These are phyloP conservation scores for Aspergillus neotritici DNA, from an alignment of 2,329 filamentous ascomycete genomes.

Conservation along the genomic window DNA sequence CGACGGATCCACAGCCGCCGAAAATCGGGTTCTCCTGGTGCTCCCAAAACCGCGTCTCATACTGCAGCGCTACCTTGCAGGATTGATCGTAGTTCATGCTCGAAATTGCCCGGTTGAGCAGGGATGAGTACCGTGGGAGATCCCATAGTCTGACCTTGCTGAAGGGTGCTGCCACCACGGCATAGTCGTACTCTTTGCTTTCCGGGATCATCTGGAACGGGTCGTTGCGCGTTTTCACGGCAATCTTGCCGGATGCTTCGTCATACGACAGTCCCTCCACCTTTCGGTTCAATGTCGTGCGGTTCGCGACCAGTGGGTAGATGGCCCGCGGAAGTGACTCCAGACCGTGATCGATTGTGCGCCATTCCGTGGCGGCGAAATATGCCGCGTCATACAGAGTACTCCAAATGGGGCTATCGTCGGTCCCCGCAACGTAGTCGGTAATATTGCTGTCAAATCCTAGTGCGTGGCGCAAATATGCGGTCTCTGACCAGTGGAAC, in stretches of 20 bases:
- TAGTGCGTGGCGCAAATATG: slow-evolving; percentile 56
- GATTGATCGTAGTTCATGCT: slow-evolving; percentile 47
- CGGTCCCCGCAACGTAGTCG: slow-evolving; percentile 46
- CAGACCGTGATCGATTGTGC: slow-evolving; percentile 59
- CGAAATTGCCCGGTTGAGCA: slow-evolving; percentile 45
- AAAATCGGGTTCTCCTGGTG: slow-evolving; percentile 52
- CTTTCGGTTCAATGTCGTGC: slow-evolving; percentile 52
- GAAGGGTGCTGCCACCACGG: slow-evolving; percentile 61
- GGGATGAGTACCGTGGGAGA: slow-evolving; percentile 50
- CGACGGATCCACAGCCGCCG: slow-evolving; percentile 46
- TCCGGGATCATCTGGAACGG: slow-evolving; percentile 38
- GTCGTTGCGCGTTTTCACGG: slow-evolving; percentile 50
- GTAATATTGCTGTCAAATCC: slow-evolving; percentile 51
- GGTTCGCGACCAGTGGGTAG: slow-evolving; percentile 54
- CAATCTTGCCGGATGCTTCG: slow-evolving; percentile 48
- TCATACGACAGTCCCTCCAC: slow-evolving; percentile 55
- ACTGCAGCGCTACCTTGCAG: slow-evolving; percentile 61
- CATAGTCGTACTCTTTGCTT: slow-evolving; percentile 58
- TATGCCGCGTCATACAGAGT: slow-evolving; percentile 54
- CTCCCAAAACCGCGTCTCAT: slow-evolving; percentile 59
- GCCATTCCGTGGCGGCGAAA: slow-evolving; percentile 55
- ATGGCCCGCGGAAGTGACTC: slow-evolving; percentile 59
- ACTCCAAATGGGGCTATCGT: slow-evolving; percentile 45
- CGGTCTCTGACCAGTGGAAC: slow-evolving; percentile 61
- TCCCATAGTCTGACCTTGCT: slow-evolving; percentile 59